A percentile compares a stretch with the other conserved stretches of the same genome.
These are phyloP conservation scores for Aureobasidium lini DNA, from an alignment of 2,329 filamentous ascomycete species.

Conservation along the genomic window DNA sequence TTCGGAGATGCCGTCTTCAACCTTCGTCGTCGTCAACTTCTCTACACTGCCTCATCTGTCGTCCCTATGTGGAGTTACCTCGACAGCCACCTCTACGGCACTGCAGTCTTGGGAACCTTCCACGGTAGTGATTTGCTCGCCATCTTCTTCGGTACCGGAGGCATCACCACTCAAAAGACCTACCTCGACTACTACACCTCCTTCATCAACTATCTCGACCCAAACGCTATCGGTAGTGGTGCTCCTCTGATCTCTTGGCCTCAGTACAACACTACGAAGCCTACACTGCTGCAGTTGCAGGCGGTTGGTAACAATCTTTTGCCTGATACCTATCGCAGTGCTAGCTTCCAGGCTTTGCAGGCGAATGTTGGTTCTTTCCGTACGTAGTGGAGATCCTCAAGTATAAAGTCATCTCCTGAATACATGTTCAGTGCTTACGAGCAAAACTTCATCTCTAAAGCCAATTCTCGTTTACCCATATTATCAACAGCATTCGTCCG, in stretches of 20 bases:
- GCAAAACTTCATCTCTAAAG: not conserved
- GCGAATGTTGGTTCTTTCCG: not conserved
- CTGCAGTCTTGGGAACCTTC: constrained; percentile 66
- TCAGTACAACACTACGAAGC: constrained; percentile 42
- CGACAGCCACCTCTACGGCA: constrained; percentile 62
- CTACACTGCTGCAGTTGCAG: constrained; percentile 45
- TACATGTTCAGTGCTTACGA: not conserved
- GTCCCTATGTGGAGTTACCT: constrained; percentile 71
- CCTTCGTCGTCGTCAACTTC: constrained; percentile 58
- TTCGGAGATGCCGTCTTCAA: constrained; percentile 71
- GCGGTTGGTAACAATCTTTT: constrained; percentile 32
- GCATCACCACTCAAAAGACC: constrained; percentile 26
- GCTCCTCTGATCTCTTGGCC: constrained; percentile 42
- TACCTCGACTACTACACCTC: constrained; percentile 64
- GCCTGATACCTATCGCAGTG: constrained; percentile 29
- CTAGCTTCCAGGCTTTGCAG: not conserved
- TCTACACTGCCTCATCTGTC: constrained; percentile 39
- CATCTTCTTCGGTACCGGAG: constrained; percentile 56
- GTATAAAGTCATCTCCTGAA: not conserved
- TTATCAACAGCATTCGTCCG: too few species aligned
- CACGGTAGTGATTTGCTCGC: constrained; percentile 64
- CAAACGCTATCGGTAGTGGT: constrained; percentile 48
- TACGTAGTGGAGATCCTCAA: not conserved
- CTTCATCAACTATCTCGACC: constrained; percentile 64
- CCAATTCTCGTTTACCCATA: too few species aligned